These are phyloP conservation scores for Coffea eugenioides DNA, from an alignment of 257 asterid genomes.

Conservation along the genomic window DNA sequence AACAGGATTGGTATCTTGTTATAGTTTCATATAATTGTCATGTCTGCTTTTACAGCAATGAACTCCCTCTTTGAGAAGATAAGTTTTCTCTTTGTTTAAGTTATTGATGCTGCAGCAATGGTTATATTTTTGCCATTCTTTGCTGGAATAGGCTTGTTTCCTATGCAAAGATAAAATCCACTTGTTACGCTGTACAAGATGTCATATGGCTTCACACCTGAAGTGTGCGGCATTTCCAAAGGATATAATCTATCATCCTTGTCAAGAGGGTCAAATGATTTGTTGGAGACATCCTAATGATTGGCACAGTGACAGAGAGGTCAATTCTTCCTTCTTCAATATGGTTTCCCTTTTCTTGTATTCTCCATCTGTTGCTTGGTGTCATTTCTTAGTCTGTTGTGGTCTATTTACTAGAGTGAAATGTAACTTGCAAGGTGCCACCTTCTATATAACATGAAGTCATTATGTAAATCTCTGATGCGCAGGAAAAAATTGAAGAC, in stretches of 20 bases:
- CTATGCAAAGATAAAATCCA: slow-evolving; percentile 65
- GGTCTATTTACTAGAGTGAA: not conserved
- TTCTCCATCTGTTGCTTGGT: not conserved
- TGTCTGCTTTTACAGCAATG: not conserved
- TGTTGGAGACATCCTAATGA: slow-evolving; percentile 86
- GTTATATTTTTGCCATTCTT: slow-evolving; percentile 23
- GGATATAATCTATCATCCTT: slow-evolving; percentile 51
- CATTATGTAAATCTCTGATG: not conserved
- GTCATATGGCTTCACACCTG: slow-evolving; percentile 71
- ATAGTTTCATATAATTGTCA: not conserved
- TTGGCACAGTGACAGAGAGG: slow-evolving; percentile 62
- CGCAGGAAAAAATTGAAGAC: too few species aligned
- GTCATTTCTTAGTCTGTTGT: not conserved
- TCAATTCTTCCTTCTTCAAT: slow-evolving; percentile 39
- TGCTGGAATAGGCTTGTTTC: slow-evolving; percentile 65
- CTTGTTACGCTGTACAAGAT: slow-evolving; percentile 73
- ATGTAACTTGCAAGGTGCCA: not conserved
- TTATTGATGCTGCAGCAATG: not conserved
- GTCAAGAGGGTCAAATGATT: slow-evolving; percentile 67
- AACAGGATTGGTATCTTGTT: not conserved
- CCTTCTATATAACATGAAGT: not conserved
- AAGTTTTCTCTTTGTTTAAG: not conserved
- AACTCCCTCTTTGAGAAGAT: not conserved
- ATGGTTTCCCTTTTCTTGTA: slow-evolving; percentile 11
- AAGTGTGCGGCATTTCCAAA: slow-evolving; percentile 83